These are phyloP conservation scores for Epichloe bromicola DNA, from an alignment of 2,329 filamentous ascomycete species.

Conservation along the genomic window DNA sequence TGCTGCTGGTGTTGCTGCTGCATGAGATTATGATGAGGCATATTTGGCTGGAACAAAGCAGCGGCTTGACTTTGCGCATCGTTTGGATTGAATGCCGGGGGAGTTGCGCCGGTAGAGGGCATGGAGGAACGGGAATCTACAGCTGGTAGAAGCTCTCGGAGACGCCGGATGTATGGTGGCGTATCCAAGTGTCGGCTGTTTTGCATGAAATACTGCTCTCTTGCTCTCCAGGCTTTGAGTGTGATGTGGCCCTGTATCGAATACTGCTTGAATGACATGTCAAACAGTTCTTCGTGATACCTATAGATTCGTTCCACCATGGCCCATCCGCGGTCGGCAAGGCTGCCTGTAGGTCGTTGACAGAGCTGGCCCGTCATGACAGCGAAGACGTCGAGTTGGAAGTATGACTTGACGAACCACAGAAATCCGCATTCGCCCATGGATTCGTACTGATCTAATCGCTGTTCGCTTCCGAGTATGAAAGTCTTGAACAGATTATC, in stretches of 20 bases:
- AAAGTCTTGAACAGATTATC: slow-evolving; percentile 45
- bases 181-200: slow-evolving; percentile 25
- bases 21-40: background rate
- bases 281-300: slow-evolving; percentile 37
- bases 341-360: slow-evolving; percentile 31
- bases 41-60: background rate
- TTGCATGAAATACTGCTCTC: slow-evolving; percentile 28
- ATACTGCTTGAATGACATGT: slow-evolving; percentile 32
- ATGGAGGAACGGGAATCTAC: slow-evolving; percentile 22
- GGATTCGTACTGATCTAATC: slow-evolving; percentile 29
- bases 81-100: background rate
- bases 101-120: slow-evolving; percentile 8
- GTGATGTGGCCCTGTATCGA: slow-evolving; percentile 32
- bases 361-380: slow-evolving; percentile 42
- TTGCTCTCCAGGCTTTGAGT: slow-evolving; percentile 39
- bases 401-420: slow-evolving; percentile 42
- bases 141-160: slow-evolving; percentile 29
- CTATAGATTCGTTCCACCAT: slow-evolving; percentile 32
- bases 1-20: slow-evolving; percentile 6
- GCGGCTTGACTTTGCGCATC: background rate
- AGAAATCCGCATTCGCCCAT: slow-evolving; percentile 34
- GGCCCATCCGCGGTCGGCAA: slow-evolving; percentile 42
- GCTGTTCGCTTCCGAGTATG: slow-evolving; percentile 34
- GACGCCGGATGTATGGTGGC: slow-evolving; percentile 32
- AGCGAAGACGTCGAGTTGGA: slow-evolving; percentile 42